A percentile compares a stretch with the other conserved stretches of the same genome.
phyloP scores from a whole-genome alignment of 257 asterid genomes.

The Penstemon barbatus region DNA sequence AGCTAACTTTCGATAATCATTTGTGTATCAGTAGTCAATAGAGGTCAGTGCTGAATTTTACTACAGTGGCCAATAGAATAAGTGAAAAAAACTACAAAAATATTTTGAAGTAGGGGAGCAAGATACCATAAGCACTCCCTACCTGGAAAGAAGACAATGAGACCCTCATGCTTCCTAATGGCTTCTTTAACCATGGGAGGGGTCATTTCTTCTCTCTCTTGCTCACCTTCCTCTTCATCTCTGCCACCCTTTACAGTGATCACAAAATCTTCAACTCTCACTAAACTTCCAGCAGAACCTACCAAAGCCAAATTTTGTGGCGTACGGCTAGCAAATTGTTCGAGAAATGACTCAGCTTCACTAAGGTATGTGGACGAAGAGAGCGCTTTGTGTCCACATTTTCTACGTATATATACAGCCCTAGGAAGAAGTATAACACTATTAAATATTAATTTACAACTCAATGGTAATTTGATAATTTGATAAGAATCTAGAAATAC shows the following conservation, averaged over 20 bases:
- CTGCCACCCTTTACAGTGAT: conserved; percentile 66
- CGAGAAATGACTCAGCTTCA: conserved; percentile 97
- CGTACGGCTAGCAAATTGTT: conserved; percentile 85
- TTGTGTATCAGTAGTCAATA: too few species aligned
- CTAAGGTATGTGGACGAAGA: conserved; percentile 83
- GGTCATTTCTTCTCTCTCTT: conserved; percentile 49
- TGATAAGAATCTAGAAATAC: conserved; percentile 45
- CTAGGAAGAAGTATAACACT: conserved; percentile 38
- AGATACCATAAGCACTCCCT: too few species aligned
- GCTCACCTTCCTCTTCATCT: conserved; percentile 92
- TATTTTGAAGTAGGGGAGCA: too few species aligned
- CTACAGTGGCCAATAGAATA: too few species aligned
- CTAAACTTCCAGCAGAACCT: conserved; percentile 93
- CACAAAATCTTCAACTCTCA: conserved; percentile 79
- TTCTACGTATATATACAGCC: conserved; percentile 80
- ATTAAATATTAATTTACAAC: conserved; percentile 27
- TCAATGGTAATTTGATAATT: conserved; percentile 22
- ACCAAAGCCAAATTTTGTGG: conserved; percentile 81
- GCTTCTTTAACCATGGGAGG: conserved; percentile 54
- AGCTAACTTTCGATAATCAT: too few species aligned
- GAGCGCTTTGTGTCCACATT: conserved; percentile 67
- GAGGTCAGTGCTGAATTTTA: too few species aligned
- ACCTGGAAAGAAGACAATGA: conserved; percentile 29
- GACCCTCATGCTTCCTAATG: conserved; percentile 76
- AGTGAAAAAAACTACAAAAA: too few species aligned